A percentile compares a stretch with the other conserved stretches of the same genome.
These are phyloP conservation scores for Rhodomyrtus tomentosa DNA, from an alignment of 345 rosid genomes.

Conservation along the genomic window DNA sequence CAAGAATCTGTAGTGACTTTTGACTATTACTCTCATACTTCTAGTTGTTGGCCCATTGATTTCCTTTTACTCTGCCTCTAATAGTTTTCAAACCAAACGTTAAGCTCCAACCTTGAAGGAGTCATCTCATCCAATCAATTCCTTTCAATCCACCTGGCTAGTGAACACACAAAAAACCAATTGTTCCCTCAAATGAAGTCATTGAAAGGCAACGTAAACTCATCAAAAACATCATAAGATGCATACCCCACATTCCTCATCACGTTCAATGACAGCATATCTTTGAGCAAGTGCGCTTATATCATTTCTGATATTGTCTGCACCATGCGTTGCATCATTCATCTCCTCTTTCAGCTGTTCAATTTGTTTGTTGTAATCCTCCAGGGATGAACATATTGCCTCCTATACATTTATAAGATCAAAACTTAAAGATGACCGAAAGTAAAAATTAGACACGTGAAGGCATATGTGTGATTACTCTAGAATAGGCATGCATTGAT, in stretches of 20 bases:
- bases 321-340: constrained; percentile 99
- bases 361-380: constrained; percentile 96
- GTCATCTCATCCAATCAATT: background rate
- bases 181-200: background rate
- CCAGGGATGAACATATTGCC: constrained; percentile 92
- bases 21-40: background rate
- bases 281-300: constrained; percentile 95
- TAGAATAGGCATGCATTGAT: background rate
- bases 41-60: background rate
- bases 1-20: background rate
- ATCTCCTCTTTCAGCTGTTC: constrained; percentile 88
- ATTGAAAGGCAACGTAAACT: background rate
- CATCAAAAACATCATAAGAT: constrained; percentile 1
- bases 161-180: background rate
- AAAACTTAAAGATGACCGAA: background rate
- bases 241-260: constrained; percentile 95
- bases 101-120: background rate
- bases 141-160: background rate
- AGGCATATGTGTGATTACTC: background rate
- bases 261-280: constrained; percentile 82
- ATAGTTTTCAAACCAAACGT: background rate
- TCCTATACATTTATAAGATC: constrained; percentile 36
- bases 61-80: background rate
- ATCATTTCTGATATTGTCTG: constrained; percentile 96
- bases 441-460: background rate